Conservation (phyloP, 2,329 filamentous ascomycete genomes). For the Zymoseptoria crescenta region DNA sequence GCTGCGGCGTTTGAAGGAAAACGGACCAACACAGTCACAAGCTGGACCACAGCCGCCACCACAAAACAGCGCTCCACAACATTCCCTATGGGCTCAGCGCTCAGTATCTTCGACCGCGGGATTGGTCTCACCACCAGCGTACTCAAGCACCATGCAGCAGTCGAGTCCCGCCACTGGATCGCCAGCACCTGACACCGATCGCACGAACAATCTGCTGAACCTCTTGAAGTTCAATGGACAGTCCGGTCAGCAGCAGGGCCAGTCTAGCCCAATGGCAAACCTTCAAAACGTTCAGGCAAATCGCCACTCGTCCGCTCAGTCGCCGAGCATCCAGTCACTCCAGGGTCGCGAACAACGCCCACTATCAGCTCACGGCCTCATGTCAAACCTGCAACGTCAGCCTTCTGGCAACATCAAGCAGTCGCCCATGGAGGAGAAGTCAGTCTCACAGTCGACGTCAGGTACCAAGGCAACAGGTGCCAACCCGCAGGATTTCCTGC, state of each 20-base stretch:
- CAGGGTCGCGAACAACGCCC: slow-evolving; percentile 15
- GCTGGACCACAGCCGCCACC: background rate
- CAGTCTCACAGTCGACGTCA: slow-evolving; percentile 21
- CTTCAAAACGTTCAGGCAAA: slow-evolving; percentile 27
- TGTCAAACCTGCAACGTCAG: slow-evolving; percentile 48
- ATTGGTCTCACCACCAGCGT: background rate
- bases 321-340: slow-evolving; percentile 9
- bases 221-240: slow-evolving; percentile 57
- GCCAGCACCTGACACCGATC: slow-evolving; percentile 31
- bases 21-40: background rate
- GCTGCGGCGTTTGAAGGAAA: background rate
- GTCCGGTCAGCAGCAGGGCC: slow-evolving; percentile 23
- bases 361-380: slow-evolving; percentile 50
- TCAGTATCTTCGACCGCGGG: background rate
- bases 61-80: background rate
- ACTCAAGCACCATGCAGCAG: background rate
- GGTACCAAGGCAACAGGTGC: slow-evolving; percentile 13
- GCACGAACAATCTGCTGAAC: slow-evolving; percentile 49
- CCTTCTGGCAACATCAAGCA: slow-evolving; percentile 29
- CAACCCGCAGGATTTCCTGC: slow-evolving; percentile 64
- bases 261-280: slow-evolving; percentile 30
- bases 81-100: background rate
- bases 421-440: slow-evolving; percentile 21
- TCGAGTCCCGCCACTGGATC: slow-evolving; percentile 24
- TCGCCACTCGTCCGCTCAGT: slow-evolving; percentile 13